Percentiles rank a stretch among this genome's conserved stretches.
Conservation (phyloP, 2,329 filamentous ascomycete species). For the Fonsecaea erecta region DNA sequence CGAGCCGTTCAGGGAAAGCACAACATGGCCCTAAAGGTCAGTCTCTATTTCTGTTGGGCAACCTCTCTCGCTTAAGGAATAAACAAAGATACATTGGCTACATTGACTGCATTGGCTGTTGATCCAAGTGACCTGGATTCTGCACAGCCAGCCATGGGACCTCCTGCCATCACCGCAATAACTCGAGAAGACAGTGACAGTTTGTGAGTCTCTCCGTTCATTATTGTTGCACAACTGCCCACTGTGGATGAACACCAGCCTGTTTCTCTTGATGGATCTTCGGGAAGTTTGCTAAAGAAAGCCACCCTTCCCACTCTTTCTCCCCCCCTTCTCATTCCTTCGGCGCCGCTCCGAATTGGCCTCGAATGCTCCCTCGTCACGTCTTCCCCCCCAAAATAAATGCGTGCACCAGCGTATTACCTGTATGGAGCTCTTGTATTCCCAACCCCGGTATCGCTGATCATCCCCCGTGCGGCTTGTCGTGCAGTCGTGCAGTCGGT, state of each 20-base stretch:
- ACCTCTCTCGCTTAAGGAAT: neutral
- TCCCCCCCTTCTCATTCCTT: conserved; percentile 1
- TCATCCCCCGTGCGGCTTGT: neutral
- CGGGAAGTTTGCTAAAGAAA: neutral
- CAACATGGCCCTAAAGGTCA: neutral
- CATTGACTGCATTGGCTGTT: neutral
- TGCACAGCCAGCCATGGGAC: neutral
- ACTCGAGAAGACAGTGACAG: too few species aligned
- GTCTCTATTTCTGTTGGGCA: neutral
- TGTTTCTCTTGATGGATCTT: neutral
- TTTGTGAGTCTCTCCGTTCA: too few species aligned
- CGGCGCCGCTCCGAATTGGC: conserved; percentile 13
- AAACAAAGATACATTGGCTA: neutral
- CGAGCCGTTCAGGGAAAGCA: conserved; percentile 13
- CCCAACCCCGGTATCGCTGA: conserved; percentile 1
- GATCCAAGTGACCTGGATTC: neutral
- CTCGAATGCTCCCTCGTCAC: neutral
- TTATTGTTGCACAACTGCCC: neutral
- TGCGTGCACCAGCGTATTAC: neutral
- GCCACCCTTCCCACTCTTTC: conserved; percentile 5
- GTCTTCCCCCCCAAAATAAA: conserved; percentile 8
- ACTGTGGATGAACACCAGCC: neutral
- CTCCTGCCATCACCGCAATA: neutral
- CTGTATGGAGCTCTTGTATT: neutral
- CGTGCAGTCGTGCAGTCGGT: neutral